These are phyloP conservation scores for Ophiosphaerella korrae DNA, from an alignment of 2,329 filamentous ascomycete species.

Conservation along the genomic window DNA sequence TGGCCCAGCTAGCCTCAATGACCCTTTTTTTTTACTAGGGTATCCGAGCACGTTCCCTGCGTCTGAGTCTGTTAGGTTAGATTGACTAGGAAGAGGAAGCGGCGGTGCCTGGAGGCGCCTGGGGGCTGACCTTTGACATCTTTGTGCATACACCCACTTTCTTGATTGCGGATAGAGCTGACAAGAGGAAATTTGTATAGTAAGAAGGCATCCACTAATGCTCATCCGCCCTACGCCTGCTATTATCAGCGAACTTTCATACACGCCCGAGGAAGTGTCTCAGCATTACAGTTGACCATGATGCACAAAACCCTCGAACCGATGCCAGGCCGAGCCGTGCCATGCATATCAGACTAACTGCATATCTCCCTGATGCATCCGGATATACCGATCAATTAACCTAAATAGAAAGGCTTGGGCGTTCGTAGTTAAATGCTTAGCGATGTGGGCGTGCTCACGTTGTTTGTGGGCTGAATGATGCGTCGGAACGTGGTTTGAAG, in stretches of 20 bases:
- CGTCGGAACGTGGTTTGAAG: constrained; percentile 5
- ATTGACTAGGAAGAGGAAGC: constrained; percentile 4
- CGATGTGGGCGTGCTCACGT: background rate
- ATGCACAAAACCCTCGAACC: background rate
- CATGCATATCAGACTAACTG: background rate
- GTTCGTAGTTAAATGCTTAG: constrained; percentile 7
- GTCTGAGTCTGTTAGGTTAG: background rate
- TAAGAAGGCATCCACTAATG: background rate
- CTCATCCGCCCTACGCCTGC: background rate
- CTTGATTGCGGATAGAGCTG: constrained; percentile 3
- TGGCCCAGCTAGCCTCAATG: background rate
- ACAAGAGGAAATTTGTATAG: background rate
- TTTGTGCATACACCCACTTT: background rate
- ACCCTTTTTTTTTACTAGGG: constrained; percentile 1
- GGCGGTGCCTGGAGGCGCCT: constrained; percentile 5
- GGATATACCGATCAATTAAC: constrained; percentile 6
- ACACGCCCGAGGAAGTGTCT: background rate
- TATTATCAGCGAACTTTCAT: background rate
- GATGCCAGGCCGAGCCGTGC: background rate
- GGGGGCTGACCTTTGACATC: constrained; percentile 7
- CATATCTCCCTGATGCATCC: background rate
- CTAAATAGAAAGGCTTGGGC: constrained; percentile 12
- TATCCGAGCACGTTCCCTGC: constrained; percentile 2
- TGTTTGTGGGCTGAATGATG: constrained; percentile 10
- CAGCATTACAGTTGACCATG: background rate